These are phyloP conservation scores for Ascoidea rubescens DNA, from an alignment of 805 yeast genomes.

Conservation along the genomic window DNA sequence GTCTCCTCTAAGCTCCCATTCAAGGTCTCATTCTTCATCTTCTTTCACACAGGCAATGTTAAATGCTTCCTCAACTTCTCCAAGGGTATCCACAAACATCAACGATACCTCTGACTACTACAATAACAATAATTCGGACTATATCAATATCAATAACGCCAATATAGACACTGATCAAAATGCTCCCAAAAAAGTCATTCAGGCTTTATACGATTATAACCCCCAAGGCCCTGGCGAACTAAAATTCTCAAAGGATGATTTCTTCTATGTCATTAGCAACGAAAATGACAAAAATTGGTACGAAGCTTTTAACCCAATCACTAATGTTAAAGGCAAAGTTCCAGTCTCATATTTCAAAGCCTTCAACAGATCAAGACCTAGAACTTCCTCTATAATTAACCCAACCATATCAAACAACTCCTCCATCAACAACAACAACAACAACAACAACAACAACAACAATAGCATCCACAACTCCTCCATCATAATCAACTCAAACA, in stretches of 20 bases:
- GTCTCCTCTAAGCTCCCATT: not conserved
- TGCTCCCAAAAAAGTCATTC: slow-evolving; percentile 73
- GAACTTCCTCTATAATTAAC: slow-evolving; percentile 2
- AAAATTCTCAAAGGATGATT: slow-evolving; percentile 69
- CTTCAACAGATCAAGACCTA: slow-evolving; percentile 44
- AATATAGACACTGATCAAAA: slow-evolving; percentile 11
- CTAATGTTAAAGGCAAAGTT: slow-evolving; percentile 69
- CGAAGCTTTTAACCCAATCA: slow-evolving; percentile 79
- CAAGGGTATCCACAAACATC: not conserved
- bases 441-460: slow-evolving; percentile 14
- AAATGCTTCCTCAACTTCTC: not conserved
- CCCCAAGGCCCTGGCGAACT: slow-evolving; percentile 78
- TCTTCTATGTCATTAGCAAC: slow-evolving; percentile 64
- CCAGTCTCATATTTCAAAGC: slow-evolving; percentile 77
- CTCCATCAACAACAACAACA: slow-evolving; percentile 11
- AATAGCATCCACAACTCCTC: slow-evolving; percentile 13
- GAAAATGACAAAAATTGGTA: slow-evolving; percentile 57
- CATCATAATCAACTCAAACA: slow-evolving; percentile 8
- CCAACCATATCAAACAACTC: not conserved
- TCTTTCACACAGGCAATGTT: not conserved
- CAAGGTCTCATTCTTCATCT: not conserved
- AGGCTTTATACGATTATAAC: slow-evolving; percentile 63
- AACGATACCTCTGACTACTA: not conserved
- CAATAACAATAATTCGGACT: not conserved
- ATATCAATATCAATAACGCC: not conserved